Conservation (phyloP, 257 asterid species). For the Solanum phureja region DNA sequence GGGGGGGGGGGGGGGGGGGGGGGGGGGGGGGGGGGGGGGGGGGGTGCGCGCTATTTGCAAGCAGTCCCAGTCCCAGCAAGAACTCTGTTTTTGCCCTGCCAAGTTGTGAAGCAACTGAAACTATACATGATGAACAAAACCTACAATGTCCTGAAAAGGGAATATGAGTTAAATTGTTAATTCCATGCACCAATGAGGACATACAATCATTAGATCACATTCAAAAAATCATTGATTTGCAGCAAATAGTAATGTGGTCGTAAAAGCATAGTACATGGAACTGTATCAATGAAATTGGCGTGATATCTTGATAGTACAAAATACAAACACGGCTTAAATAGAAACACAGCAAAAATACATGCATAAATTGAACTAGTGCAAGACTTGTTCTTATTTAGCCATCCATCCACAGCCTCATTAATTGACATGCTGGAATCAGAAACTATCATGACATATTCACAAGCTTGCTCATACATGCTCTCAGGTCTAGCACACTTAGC, state of each 20-base stretch:
- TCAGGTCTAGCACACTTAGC: not conserved
- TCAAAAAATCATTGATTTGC: not conserved
- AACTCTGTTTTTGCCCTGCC: not conserved
- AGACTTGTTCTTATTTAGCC: not conserved
- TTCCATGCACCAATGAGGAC: not conserved
- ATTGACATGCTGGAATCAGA: not conserved
- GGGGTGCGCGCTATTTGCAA: not conserved
- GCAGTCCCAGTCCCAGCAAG: not conserved
- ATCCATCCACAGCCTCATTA: not conserved
- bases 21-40: too few species aligned
- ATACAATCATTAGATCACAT: not conserved
- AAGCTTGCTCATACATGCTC: not conserved
- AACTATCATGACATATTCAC: not conserved
- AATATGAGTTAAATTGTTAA: not conserved
- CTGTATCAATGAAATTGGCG: not conserved
- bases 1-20: too few species aligned
- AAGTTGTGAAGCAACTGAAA: not conserved
- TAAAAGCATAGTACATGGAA: not conserved
- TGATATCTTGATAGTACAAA: not conserved
- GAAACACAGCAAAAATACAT: not conserved
- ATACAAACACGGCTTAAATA: not conserved
- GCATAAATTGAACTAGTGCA: not conserved
- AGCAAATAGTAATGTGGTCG: not conserved
- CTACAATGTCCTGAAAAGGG: not conserved
- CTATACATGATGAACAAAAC: not conserved